Base-by-base conservation (phyloP, 2,329 filamentous ascomycete species). In the Botryosphaeria dothidea region DNA sequence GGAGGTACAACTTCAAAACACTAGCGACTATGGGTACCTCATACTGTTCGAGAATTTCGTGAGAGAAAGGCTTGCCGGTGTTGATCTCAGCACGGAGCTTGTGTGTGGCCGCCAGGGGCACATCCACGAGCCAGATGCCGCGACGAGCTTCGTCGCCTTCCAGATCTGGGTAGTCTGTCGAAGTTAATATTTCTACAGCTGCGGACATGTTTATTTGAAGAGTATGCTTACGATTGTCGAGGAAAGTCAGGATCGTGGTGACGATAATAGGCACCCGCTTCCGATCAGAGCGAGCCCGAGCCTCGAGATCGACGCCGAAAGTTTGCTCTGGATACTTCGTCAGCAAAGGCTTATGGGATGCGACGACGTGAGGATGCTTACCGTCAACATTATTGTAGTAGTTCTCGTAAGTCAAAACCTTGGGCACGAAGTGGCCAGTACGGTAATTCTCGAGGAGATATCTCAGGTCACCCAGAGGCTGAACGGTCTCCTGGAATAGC, bases 401-500 rank as follows among this genome's bases (percentile, higher is more conserved):
- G 78, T 98, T 99, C 80, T 99, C 95, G 78, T 99, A 99, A 3
- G 92, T 90, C 52, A 93, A 88, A 29, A 98, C 94, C 72, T 88
- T 93, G 8, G 95, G 95, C 60, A 92, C 87, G 76, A 96, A 99
- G 69, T 90, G 92, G 68, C 95, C 95, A 6, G 95, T 99, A 68
- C 93, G 90, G 80, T 99, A 99, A 76, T 94, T 99, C 81, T 99
- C 95, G 51, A 99, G 84, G 66, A 99, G 85, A 77, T 98, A 99
- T 68, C 95, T 87, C 70, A 99, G 82, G 78, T 99, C 95, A 43
- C 92, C 91, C 54, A 89, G 77, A 5, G 95, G 95, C 78, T 98
- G 95, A n/a, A 99, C 92, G 0, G 95, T 98, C 82, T 99, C 95
- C 78, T 99, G 95, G 81, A 96, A 99, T 52, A 99, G 85, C 89